These are phyloP conservation scores for Pythium aquatile DNA, from an alignment of 352 stramenopile species.

Conservation along the genomic window DNA sequence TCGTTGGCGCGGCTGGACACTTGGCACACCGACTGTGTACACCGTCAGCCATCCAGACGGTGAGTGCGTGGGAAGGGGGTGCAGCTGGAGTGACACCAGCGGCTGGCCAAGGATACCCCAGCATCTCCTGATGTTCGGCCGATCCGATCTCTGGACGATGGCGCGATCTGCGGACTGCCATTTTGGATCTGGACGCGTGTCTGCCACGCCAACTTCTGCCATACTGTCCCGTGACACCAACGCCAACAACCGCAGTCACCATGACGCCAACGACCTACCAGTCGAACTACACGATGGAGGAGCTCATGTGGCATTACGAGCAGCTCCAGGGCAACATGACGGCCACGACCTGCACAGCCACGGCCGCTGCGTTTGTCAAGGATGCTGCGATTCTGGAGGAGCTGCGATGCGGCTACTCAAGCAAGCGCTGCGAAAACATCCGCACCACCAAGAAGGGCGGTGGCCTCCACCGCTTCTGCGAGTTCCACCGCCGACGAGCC, in stretches of 20 bases:
- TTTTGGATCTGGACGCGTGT: slow-evolving; percentile 19
- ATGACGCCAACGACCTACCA: slow-evolving; percentile 3
- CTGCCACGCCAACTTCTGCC: neutral
- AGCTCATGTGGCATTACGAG: slow-evolving; percentile 26
- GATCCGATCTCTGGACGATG: neutral
- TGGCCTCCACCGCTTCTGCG: slow-evolving; percentile 16
- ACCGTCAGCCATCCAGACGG: slow-evolving; percentile 5
- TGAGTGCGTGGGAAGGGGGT: slow-evolving; percentile 5
- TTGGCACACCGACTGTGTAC: slow-evolving; percentile 2
- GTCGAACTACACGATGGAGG: slow-evolving; percentile 19
- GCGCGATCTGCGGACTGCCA: slow-evolving; percentile 1
- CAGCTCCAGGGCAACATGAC: slow-evolving; percentile 20
- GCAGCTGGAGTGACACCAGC: slow-evolving; percentile 3
- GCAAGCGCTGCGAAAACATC: slow-evolving; percentile 21
- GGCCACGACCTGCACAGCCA: slow-evolving; percentile 3
- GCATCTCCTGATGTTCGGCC: neutral
- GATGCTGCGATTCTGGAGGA: slow-evolving; percentile 14
- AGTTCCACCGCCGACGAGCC: slow-evolving; percentile 54
- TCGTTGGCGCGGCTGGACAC: neutral
- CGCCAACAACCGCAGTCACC: neutral
- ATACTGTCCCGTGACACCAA: neutral
- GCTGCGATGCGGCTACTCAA: slow-evolving; percentile 20
- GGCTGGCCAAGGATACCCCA: slow-evolving; percentile 2
- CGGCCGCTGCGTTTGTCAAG: slow-evolving; percentile 5
- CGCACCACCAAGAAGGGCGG: slow-evolving; percentile 23